phyloP scores from a whole-genome alignment of 768 basidiomycete genomes.

The Lactarius indigo region DNA sequence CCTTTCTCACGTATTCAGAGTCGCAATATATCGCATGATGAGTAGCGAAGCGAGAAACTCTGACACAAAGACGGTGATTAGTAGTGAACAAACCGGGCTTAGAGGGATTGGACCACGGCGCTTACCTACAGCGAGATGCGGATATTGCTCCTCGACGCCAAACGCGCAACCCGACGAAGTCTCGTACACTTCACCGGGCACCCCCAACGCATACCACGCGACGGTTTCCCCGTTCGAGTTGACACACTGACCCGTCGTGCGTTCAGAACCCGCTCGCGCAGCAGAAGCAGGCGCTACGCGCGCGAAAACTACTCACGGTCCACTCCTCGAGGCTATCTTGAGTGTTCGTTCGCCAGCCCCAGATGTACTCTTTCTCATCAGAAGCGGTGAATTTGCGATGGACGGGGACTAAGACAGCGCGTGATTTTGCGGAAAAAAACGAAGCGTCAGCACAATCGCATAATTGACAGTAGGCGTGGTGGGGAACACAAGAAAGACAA shows the following conservation, averaged over 20 bases:
- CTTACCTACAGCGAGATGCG: conserved; percentile 54
- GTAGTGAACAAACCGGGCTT: neutral
- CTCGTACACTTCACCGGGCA: conserved; percentile 49
- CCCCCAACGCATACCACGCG: conserved; percentile 58
- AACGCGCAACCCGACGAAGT: conserved; percentile 60
- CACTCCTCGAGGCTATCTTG: conserved; percentile 58
- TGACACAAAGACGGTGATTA: conserved; percentile 28
- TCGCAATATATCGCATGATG: conserved; percentile 61
- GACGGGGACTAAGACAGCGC: neutral
- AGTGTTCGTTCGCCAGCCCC: conserved; percentile 44
- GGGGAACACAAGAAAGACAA: neutral
- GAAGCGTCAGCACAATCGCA: neutral
- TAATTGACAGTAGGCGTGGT: neutral
- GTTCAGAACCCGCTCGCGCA: neutral
- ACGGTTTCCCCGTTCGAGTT: conserved; percentile 49
- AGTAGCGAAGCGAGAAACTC: conserved; percentile 58
- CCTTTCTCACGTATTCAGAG: conserved; percentile 39
- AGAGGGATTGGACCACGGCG: neutral
- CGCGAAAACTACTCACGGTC: conserved; percentile 44
- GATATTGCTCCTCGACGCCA: conserved; percentile 58
- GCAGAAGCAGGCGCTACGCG: neutral
- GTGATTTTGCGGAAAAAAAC: neutral
- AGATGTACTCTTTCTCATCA: conserved; percentile 59
- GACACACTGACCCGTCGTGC: conserved; percentile 44
- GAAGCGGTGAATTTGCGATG: conserved; percentile 53